These are phyloP conservation scores for Alternaria triticimaculans DNA, from an alignment of 2,329 filamentous ascomycete species.

Conservation along the genomic window DNA sequence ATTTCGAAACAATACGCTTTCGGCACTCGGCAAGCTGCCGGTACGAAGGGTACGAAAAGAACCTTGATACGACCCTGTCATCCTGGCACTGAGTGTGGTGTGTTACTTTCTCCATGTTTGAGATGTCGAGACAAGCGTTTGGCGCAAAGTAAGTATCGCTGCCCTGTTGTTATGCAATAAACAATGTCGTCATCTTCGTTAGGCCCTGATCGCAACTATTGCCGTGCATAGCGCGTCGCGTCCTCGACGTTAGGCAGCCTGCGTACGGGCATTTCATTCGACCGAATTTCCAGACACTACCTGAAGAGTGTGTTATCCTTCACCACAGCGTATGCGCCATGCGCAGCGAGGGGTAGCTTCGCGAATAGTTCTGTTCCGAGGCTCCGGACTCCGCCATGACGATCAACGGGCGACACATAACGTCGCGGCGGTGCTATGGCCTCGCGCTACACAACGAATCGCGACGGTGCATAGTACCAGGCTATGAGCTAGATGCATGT, in stretches of 20 bases:
- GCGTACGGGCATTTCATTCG: not conserved
- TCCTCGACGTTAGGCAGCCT: conserved; percentile 1
- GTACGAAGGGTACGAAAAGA: not conserved
- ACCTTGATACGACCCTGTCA: conserved; percentile 8
- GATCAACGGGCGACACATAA: not conserved
- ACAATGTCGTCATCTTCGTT: conserved; percentile 1
- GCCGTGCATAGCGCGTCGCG: not conserved
- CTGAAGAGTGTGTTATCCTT: not conserved
- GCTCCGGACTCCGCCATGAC: not conserved
- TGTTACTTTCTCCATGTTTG: conserved; percentile 4
- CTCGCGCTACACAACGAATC: not conserved
- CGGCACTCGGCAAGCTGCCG: conserved; percentile 6
- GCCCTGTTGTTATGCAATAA: not conserved
- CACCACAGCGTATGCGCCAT: not conserved
- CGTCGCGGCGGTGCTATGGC: conserved; percentile 1
- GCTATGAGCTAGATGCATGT: not conserved
- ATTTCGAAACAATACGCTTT: not conserved
- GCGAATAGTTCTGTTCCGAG: conserved; percentile 4
- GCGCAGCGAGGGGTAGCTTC: not conserved
- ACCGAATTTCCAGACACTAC: not conserved
- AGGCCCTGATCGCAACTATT: not conserved
- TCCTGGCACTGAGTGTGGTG: not conserved
- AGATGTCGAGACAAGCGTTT: not conserved
- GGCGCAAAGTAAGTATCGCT: not conserved
- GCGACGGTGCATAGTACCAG: not conserved